Conservation (phyloP, 306 rosid species). For the Casuarina equisetifolia region DNA sequence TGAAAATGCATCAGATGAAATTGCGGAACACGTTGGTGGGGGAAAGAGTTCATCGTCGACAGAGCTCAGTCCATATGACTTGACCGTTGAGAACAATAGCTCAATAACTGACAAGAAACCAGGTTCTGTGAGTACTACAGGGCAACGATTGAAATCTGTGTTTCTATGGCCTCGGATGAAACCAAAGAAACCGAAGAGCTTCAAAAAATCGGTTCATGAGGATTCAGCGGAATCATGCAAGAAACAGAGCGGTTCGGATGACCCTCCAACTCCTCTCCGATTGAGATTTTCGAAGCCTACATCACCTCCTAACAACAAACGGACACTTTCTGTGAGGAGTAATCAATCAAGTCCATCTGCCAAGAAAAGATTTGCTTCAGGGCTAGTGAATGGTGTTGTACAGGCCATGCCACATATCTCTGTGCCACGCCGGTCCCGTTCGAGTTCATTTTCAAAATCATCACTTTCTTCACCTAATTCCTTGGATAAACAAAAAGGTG, state of each 20-base stretch:
- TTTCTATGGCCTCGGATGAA: slow-evolving; percentile 68
- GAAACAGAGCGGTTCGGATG: slow-evolving; percentile 47
- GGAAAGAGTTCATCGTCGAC: slow-evolving; percentile 57
- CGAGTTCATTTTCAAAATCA: slow-evolving; percentile 87
- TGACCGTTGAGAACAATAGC: slow-evolving; percentile 35
- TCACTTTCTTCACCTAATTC: slow-evolving; percentile 77
- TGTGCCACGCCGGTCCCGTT: slow-evolving; percentile 63
- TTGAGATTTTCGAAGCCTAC: slow-evolving; percentile 70
- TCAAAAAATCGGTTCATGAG: slow-evolving; percentile 42
- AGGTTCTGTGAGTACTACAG: slow-evolving; percentile 66
- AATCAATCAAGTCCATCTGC: slow-evolving; percentile 93
- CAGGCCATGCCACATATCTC: slow-evolving; percentile 63
- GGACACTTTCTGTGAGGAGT: slow-evolving; percentile 87
- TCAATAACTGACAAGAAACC: slow-evolving; percentile 47
- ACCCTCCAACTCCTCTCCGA: slow-evolving; percentile 71
- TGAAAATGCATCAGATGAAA: slow-evolving; percentile 51
- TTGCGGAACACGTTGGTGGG: slow-evolving; percentile 44
- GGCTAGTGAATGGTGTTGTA: slow-evolving; percentile 61
- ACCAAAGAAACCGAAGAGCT: slow-evolving; percentile 44
- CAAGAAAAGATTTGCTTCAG: slow-evolving; percentile 86
- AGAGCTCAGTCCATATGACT: slow-evolving; percentile 41
- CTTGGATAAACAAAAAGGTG: slow-evolving; percentile 67
- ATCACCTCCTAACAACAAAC: slow-evolving; percentile 62
- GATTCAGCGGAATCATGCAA: slow-evolving; percentile 53
- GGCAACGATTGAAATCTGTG: slow-evolving; percentile 58